Percentiles rank a stretch among this genome's conserved stretches.
Conservation (phyloP, 306 rosid genomes). For the Parietaria judaica region DNA sequence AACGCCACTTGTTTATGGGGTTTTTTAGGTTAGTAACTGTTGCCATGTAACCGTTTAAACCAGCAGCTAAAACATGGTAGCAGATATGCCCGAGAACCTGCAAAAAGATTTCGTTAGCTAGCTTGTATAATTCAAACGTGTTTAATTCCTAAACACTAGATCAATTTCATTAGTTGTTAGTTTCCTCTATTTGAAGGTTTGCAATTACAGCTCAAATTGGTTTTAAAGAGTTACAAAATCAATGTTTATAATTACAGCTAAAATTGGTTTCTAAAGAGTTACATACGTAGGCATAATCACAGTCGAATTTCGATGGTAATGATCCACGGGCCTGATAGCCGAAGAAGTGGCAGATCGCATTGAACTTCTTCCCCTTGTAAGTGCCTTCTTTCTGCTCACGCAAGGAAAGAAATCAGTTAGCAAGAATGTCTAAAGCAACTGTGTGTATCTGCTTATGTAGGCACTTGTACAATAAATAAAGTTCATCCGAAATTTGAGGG, state of each 20-base stretch:
- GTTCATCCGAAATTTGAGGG: background rate
- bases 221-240: constrained; percentile 3
- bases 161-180: no score
- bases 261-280: constrained; percentile 11
- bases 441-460: background rate
- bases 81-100: constrained; percentile 93
- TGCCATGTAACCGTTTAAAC: constrained; percentile 92
- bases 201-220: no score
- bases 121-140: no score
- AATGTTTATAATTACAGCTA: constrained; percentile 11
- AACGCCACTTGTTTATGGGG: constrained; percentile 86
- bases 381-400: constrained; percentile 86
- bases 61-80: constrained; percentile 90
- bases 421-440: background rate
- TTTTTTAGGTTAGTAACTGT: constrained; percentile 73
- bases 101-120: constrained; percentile 9
- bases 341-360: constrained; percentile 94
- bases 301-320: constrained; percentile 89
- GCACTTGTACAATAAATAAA: background rate
- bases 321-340: constrained; percentile 99
- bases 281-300: constrained; percentile 93
- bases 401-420: constrained; percentile 11
- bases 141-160: no score
- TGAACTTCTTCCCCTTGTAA: constrained; percentile 96
- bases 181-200: no score